Evolutionary conservation across 2,329 filamentous ascomycete species (phyloP), one percentile per base, ranked within the genome.

Genomic region (Cryphonectria carpinicola): DNA sequence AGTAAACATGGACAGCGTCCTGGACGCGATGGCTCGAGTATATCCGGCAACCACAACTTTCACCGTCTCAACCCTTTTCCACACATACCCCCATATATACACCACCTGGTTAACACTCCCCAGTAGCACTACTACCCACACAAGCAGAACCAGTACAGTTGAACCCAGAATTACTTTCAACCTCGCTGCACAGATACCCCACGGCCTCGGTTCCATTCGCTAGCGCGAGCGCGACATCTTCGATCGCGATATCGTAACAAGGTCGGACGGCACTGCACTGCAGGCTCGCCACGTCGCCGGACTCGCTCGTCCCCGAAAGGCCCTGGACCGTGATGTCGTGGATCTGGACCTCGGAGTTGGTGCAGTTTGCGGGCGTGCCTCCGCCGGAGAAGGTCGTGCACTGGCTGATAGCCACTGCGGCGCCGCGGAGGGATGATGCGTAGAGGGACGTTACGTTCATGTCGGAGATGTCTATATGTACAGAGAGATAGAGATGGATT

Each of bases 371-470:
- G 5, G 70, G 54, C 14, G 71, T 72, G 13, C 73, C 73, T 5
- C 74, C 74, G 25, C 75, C 76, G 17, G 62, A 67, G 67, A 77
- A 77, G 11, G 76, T 71, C 1, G 76, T 77, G 63, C 75, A 76
- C 54, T 75, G 74, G 2, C 73, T 71, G 41, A 76, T 73, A 25
- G 74, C 66, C 39, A 76, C 65, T 2, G 75, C 74, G 22, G 70
- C 71, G 65, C 76, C 74, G 8, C 73, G 72, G 62, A 77, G 67
- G 6, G 52, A 69, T 4, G 66, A 61, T 10, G 70, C 69, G 19
- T 67, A 62, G 13, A 77, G 63, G 13, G 73, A 70, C 2, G 6
- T 68, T 17, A 68, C 61, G 6, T 22, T 43, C 32, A 72, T 63
- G n/a, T 71, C 22, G n/a, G 71, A 70, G 22, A 66, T 63, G 28